Conservation (phyloP, 2,329 filamentous ascomycete genomes). For the Beauveria rudraprayagi region DNA sequence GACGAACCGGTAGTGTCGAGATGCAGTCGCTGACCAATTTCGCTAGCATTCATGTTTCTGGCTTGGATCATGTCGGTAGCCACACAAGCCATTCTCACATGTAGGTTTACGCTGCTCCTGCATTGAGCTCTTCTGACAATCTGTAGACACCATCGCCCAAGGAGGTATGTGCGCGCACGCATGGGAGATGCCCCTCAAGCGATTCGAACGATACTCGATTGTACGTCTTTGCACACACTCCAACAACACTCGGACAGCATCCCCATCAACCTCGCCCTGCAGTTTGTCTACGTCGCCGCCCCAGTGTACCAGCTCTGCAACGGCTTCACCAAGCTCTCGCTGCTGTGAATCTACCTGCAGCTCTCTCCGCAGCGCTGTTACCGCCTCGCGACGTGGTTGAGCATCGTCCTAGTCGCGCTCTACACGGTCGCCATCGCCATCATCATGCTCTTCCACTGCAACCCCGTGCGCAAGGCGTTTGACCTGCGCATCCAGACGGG, state of each 20-base stretch:
- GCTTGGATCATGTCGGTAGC: conserved; percentile 17
- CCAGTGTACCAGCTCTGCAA: conserved; percentile 27
- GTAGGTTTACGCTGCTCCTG: conserved; percentile 5
- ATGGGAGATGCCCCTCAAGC: conserved; percentile 18
- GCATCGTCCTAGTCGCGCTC: conserved; percentile 22
- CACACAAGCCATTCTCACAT: conserved; percentile 15
- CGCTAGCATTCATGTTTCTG: conserved; percentile 19
- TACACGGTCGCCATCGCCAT: conserved; percentile 22
- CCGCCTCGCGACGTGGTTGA: conserved; percentile 21
- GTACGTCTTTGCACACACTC: conserved; percentile 9
- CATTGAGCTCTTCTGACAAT: too few relatives aligned
- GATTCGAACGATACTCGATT: conserved; percentile 16
- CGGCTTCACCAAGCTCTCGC: conserved; percentile 28
- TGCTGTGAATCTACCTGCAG: conserved; percentile 29
- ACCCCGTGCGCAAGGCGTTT: conserved; percentile 18
- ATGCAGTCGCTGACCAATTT: conserved; percentile 10
- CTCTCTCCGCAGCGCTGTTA: conserved; percentile 28
- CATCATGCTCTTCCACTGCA: conserved; percentile 19
- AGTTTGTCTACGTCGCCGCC: conserved; percentile 18
- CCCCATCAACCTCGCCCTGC: background rate
- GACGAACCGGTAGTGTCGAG: background rate
- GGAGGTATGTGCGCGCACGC: conserved; percentile 16
- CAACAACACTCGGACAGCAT: too few relatives aligned
- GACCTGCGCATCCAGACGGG: conserved; percentile 17
- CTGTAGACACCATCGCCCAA: conserved; percentile 13